phyloP scores from a whole-genome alignment of 1,139 yeast species.

The Saccharomyces uvarum region DNA sequence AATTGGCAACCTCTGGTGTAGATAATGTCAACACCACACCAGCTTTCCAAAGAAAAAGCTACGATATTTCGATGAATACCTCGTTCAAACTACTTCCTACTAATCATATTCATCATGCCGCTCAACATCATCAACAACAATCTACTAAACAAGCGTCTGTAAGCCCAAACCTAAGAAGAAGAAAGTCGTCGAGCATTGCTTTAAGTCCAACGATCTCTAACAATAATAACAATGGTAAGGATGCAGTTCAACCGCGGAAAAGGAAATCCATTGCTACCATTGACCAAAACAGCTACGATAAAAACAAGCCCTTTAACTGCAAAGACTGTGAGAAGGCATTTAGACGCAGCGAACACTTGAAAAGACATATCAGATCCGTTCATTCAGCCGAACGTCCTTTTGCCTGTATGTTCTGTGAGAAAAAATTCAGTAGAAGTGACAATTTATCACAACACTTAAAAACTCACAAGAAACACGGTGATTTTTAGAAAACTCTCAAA shows the following conservation, averaged over 20 bases:
- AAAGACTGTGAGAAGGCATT: slow-evolving; percentile 39
- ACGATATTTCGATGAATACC: slow-evolving; percentile 10
- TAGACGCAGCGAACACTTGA: slow-evolving; percentile 72
- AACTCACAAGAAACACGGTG: slow-evolving; percentile 45
- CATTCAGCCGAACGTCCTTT: slow-evolving; percentile 63
- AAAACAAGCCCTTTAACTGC: slow-evolving; percentile 36
- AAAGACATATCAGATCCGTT: slow-evolving; percentile 67
- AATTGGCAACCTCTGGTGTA: slow-evolving; percentile 16
- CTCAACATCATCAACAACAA: slow-evolving; percentile 5
- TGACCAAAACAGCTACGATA: slow-evolving; percentile 11
- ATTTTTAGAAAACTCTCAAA: slow-evolving; percentile 13
- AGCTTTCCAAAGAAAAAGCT: slow-evolving; percentile 7
- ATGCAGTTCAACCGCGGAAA: not conserved
- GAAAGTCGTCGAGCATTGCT: not conserved
- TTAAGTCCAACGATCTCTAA: not conserved
- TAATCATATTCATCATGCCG: not conserved
- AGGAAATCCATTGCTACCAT: not conserved
- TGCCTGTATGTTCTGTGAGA: slow-evolving; percentile 61
- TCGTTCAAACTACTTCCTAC: slow-evolving; percentile 8
- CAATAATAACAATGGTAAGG: not conserved
- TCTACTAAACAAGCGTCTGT: slow-evolving; percentile 6
- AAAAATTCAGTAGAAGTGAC: slow-evolving; percentile 70
- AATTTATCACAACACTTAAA: slow-evolving; percentile 72
- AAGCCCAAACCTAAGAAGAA: slow-evolving; percentile 1
- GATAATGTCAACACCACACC: slow-evolving; percentile 7